These are phyloP conservation scores for Ceratorhiza oryzae-sativae DNA, from an alignment of 1,284 basidiomycete genomes.

Conservation along the genomic window DNA sequence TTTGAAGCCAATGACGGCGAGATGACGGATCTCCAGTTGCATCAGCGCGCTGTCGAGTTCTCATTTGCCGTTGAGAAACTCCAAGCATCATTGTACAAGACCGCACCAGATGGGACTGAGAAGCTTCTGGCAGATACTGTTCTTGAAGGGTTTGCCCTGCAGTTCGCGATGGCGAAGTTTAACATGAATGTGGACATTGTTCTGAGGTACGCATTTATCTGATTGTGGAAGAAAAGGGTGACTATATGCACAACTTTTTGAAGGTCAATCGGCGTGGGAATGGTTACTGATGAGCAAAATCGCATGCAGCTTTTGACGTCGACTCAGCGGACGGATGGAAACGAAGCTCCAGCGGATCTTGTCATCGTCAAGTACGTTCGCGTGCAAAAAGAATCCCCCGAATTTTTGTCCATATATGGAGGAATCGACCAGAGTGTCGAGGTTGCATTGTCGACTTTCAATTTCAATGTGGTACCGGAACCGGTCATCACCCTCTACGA, in stretches of 20 bases:
- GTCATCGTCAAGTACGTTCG: conserved; percentile 85
- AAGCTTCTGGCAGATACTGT: conserved; percentile 79
- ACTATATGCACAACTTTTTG: conserved; percentile 32
- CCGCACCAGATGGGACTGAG: conserved; percentile 63
- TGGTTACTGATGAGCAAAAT: conserved; percentile 67
- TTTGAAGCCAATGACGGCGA: conserved; percentile 77
- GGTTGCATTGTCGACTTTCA: conserved; percentile 90
- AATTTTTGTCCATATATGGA: conserved; percentile 83
- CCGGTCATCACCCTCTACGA: conserved; percentile 94
- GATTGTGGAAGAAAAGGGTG: not conserved
- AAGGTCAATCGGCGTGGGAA: conserved; percentile 73
- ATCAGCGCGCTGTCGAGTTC: conserved; percentile 88
- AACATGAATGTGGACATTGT: conserved; percentile 90
- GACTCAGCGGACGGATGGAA: conserved; percentile 55
- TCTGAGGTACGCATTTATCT: conserved; percentile 66
- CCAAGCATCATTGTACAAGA: conserved; percentile 83
- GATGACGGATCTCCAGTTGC: conserved; percentile 53
- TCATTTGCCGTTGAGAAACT: conserved; percentile 89
- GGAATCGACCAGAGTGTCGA: conserved; percentile 91
- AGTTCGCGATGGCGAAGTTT: conserved; percentile 77
- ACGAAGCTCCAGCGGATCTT: conserved; percentile 68
- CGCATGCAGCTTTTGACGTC: conserved; percentile 83
- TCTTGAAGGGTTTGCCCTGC: conserved; percentile 81
- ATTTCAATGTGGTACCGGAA: conserved; percentile 89
- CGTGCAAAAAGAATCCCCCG: conserved; percentile 85